phyloP scores from a whole-genome alignment of 176 grass and related monocot species.

The Musa schizocarpa region DNA sequence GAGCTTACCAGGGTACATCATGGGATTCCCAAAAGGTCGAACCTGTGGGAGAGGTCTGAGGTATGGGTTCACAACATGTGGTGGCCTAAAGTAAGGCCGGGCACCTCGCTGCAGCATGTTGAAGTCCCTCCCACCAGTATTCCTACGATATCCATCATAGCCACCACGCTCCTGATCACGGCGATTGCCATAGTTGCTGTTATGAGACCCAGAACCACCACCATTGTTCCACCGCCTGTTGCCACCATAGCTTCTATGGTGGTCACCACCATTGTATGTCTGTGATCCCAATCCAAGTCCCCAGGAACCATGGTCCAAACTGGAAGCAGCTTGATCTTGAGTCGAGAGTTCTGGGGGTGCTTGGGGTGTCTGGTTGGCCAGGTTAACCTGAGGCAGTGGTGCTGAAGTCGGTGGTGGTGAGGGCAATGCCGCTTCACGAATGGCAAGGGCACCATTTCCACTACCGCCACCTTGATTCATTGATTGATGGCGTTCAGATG shows the following conservation, averaged over 20 bases:
- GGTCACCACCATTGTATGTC: neutral
- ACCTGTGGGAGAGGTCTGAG: constrained; percentile 29
- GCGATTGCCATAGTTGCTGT: constrained; percentile 5
- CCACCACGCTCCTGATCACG: constrained; percentile 42
- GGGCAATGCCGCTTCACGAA: neutral
- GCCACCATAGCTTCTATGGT: constrained; percentile 16
- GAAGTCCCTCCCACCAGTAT: neutral
- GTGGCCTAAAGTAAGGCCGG: constrained; percentile 36
- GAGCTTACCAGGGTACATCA: constrained; percentile 56
- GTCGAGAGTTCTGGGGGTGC: neutral
- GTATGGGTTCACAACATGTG: constrained; percentile 35
- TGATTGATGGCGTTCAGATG: constrained; percentile 13
- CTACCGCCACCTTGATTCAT: constrained; percentile 16
- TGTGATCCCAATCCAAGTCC: constrained; percentile 11
- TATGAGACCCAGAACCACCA: constrained; percentile 31
- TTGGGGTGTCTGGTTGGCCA: neutral
- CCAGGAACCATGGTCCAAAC: constrained; percentile 19
- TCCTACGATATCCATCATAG: constrained; percentile 36
- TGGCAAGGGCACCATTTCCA: neutral
- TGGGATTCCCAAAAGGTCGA: constrained; percentile 34
- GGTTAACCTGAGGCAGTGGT: neutral
- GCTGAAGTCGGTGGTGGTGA: neutral
- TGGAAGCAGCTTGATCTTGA: neutral
- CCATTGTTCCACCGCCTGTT: constrained; percentile 56
- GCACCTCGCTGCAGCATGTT: constrained; percentile 34